Evolutionary conservation across 2,329 filamentous ascomycete species (phyloP).

Genomic region (Cladosporium sp.): DNA sequence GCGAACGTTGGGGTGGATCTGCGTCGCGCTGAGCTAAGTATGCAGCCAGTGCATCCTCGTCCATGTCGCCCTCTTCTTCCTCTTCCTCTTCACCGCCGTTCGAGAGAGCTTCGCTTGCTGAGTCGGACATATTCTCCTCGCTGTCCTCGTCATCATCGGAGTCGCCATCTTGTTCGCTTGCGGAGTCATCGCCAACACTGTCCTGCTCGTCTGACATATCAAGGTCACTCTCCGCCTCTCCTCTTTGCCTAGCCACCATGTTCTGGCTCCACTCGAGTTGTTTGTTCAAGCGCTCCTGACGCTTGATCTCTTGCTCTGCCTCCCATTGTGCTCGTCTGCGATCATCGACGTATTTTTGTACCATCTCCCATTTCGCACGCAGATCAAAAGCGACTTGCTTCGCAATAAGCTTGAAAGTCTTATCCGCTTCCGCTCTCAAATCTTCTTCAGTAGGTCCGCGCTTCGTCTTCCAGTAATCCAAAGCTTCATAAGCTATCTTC

Average conservation of each 20-base stretch:
- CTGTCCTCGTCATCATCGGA: conserved; percentile 40
- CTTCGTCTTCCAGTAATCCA: conserved; percentile 71
- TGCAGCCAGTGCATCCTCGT: conserved; percentile 49
- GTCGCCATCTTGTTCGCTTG: conserved; percentile 44
- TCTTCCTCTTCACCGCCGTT: conserved; percentile 49
- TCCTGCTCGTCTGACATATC: conserved; percentile 34
- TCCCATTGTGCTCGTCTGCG: conserved; percentile 59
- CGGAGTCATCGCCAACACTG: conserved; percentile 19
- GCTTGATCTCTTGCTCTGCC: conserved; percentile 64
- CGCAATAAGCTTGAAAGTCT: conserved; percentile 66
- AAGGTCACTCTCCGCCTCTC: conserved; percentile 27
- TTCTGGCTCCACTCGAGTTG: conserved; percentile 35
- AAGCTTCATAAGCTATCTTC: conserved; percentile 73
- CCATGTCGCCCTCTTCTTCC: conserved; percentile 52
- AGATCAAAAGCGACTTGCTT: conserved; percentile 68
- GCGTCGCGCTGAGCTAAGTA: conserved; percentile 32
- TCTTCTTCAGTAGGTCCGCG: conserved; percentile 79
- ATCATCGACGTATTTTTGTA: conserved; percentile 59
- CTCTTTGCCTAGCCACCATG: conserved; percentile 35
- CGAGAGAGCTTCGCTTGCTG: conserved; percentile 59
- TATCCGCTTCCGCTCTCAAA: conserved; percentile 73
- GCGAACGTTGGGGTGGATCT: conserved; percentile 27
- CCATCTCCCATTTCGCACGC: conserved; percentile 60
- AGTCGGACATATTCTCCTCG: conserved; percentile 60
- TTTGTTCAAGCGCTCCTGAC: conserved; percentile 71